Conservation (phyloP, 2,329 filamentous ascomycete genomes). For the Dactylellina cionopaga region DNA sequence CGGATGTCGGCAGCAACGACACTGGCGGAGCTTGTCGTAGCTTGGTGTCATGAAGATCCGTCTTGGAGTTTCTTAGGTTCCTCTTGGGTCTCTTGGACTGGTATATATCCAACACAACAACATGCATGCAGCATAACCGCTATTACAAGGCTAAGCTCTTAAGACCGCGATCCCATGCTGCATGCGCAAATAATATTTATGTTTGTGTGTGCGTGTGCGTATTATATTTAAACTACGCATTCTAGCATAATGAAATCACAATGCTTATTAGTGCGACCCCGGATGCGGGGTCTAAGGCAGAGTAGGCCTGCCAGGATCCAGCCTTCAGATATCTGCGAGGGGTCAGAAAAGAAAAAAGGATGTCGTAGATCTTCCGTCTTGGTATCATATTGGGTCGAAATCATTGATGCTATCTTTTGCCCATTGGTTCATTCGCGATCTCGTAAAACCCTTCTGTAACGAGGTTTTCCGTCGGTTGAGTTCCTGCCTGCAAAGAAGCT, state of each 20-base stretch:
- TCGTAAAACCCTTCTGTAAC: background rate
- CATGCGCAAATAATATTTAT: background rate
- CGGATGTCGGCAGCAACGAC: conserved; percentile 36
- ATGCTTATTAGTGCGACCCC: too few relatives aligned
- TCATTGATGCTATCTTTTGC: background rate
- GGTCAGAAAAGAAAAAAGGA: background rate
- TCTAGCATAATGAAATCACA: too few relatives aligned
- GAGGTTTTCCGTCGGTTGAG: conserved; percentile 37
- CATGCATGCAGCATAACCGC: too few relatives aligned
- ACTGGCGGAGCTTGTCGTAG: background rate
- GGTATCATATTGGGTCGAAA: background rate
- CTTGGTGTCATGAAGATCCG: conserved; percentile 26
- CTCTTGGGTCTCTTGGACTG: conserved; percentile 7
- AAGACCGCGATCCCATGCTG: background rate
- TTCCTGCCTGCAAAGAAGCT: background rate
- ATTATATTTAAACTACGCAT: too few relatives aligned
- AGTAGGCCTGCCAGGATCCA: background rate
- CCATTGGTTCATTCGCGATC: background rate
- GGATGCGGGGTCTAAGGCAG: conserved; percentile 3
- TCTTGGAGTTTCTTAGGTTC: conserved; percentile 32
- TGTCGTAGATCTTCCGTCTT: conserved; percentile 51
- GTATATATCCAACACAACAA: conserved; percentile 33
- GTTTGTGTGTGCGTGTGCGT: too few relatives aligned
- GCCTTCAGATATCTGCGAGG: background rate
- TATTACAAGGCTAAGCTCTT: background rate